Base-by-base conservation (phyloP, 164 flowering plant species). In the Magnolia sinica region DNA sequence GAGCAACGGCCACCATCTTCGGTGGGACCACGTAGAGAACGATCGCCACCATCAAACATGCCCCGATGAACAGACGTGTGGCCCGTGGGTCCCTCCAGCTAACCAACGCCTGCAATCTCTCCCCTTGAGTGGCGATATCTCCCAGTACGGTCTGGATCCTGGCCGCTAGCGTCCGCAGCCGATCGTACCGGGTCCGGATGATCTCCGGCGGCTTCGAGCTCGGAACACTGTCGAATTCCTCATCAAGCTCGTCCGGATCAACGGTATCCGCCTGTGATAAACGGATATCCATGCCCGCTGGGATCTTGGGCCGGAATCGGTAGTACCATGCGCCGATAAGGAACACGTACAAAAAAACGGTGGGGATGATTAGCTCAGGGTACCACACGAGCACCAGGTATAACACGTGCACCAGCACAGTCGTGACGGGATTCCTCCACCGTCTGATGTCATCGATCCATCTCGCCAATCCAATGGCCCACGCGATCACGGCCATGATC, bases 71-170 rank as follows among this genome's bases (percentile, higher is more conserved):
- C 76, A 96, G 22, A 65, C 88, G 87, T 1, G 98, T 92, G 18
- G 99, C 99, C 49, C 98, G 80, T 49, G 99, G 99, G 82, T 96
- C 99, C 79, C 98, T 79, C 99, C 99, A 96, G 65, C 97, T 92
- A 22, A 96, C 89, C 85, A 94, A 70, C 8, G 99, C 98, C 67
- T 94, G 98, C n/a, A 89, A 73, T 82, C 99, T 76, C 84, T 96
- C 99, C 10, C 98, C 98, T 73, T 96, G 98, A 3, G 98, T 87
- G 0, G 98, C 99, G 51, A 96, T 77, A 78, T 96, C 99, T 16
- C 98, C 99, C 81, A 94, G 80, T 10, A 96, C 92, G 2, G 90
- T 89, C 72, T 94, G 98, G 59, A 96, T 89, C 82, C 97, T 79
- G 0, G 86, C 98, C 0, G 95, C 98, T 80, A 96, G 68, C 10